These are phyloP conservation scores for Phytophthora crassamura DNA, from an alignment of 352 stramenopile species.

Conservation along the genomic window DNA sequence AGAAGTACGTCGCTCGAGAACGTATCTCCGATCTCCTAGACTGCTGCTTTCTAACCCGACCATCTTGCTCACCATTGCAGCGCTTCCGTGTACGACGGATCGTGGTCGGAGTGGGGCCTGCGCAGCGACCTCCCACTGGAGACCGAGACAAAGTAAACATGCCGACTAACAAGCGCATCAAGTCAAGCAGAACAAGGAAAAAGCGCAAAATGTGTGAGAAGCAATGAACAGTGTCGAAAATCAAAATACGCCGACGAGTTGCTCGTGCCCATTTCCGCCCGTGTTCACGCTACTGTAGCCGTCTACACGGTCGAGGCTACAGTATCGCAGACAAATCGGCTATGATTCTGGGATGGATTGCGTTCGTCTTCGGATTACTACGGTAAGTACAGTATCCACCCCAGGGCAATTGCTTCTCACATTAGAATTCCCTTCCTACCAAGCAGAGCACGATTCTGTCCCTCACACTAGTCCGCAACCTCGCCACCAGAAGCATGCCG, in stretches of 20 bases:
- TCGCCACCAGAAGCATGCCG: slow-evolving; percentile 29
- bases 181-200: background rate
- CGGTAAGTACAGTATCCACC: background rate
- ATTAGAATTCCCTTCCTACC: slow-evolving; percentile 13
- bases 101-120: slow-evolving; percentile 88
- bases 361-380: slow-evolving; percentile 17
- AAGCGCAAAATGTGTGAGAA: slow-evolving; percentile 2
- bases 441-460: slow-evolving; percentile 10
- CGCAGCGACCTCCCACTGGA: slow-evolving; percentile 66
- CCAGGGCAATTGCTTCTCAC: slow-evolving; percentile 2
- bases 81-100: slow-evolving; percentile 89
- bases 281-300: slow-evolving; percentile 18
- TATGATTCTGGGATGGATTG: slow-evolving; percentile 20
- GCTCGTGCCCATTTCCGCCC: slow-evolving; percentile 1
- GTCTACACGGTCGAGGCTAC: slow-evolving; percentile 27
- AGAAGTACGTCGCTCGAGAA: slow-evolving; percentile 51
- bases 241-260: slow-evolving; percentile 8
- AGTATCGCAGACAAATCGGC: slow-evolving; percentile 29
- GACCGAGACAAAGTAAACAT: slow-evolving; percentile 23
- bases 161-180: background rate
- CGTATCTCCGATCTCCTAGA: background rate
- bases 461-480: background rate
- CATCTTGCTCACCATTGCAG: slow-evolving; percentile 34
- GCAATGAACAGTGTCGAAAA: slow-evolving; percentile 13
- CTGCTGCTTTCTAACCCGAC: slow-evolving; percentile 3